Conservation (phyloP, 768 basidiomycete genomes). For the Macrocybe gigantea region DNA sequence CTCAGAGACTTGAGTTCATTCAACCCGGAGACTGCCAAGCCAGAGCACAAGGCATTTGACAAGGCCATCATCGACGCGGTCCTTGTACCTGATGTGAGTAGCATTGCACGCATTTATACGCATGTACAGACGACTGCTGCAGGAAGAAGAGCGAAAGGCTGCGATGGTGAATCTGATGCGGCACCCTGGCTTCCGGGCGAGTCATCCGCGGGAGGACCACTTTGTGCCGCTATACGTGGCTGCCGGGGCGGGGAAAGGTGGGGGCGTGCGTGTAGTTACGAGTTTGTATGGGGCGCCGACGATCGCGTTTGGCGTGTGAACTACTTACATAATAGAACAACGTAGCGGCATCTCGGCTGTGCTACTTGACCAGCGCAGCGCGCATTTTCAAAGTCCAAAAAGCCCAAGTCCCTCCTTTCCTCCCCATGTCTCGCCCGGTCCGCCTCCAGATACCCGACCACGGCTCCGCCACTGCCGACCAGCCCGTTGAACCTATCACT, state of each 20-base stretch:
- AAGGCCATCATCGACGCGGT: conserved; percentile 53
- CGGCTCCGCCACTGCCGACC: neutral
- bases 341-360: neutral
- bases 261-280: conserved; percentile 40
- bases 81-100: conserved; percentile 41
- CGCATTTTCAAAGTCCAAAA: neutral
- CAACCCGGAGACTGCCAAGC: conserved; percentile 39
- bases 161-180: conserved; percentile 48
- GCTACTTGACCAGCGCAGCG: neutral
- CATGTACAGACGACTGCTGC: conserved; percentile 6
- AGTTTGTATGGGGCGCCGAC: conserved; percentile 58
- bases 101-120: neutral
- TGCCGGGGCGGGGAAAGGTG: conserved; percentile 63
- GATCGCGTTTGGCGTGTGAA: conserved; percentile 55
- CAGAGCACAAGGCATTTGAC: conserved; percentile 50
- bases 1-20: conserved; percentile 49
- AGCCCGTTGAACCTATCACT: conserved; percentile 7
- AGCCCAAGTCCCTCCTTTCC: too few relatives aligned
- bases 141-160: conserved; percentile 48
- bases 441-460: too few relatives aligned
- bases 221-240: conserved; percentile 78
- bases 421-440: too few relatives aligned
- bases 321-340: neutral
- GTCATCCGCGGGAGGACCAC: conserved; percentile 78
- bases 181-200: conserved; percentile 57